Evolutionary conservation across 1,139 yeast species (phyloP), one percentile per base, ranked within the genome.

Genomic region (Suhomyces bokatorum): DNA sequence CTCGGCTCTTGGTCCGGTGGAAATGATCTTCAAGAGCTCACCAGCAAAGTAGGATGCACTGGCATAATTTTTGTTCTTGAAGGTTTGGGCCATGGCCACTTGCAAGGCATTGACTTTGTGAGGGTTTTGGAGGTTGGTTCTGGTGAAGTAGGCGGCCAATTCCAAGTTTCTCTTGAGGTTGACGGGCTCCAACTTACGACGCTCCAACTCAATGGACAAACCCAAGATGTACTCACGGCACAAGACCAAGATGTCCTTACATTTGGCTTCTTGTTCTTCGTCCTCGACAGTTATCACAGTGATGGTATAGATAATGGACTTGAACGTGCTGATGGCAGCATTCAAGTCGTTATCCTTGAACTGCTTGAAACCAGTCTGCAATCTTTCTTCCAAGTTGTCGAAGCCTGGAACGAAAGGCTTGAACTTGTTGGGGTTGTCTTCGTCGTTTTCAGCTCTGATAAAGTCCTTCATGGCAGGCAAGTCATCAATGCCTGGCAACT

Each of bases 141-240:
- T 82, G 14, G 99, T 89, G 73, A 95, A 95, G 68, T 91, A 93
- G 0, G 98, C 96, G 6, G 98, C 98, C 55, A 95, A 75, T 66
- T 93, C 99, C 60, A 95, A 77, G 62, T 88, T 90, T 51, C 98
- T 85, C 67, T 89, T 86, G 43, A 85, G 72, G 49, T 89, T 88
- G 24, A 73, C 69, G 4, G 84, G 73, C 32, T 86, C 88, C 47
- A 91, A 70, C 8, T 85, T 64, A 68, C 98, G 88, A 69, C 99
- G 90, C 46, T 80, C 80, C 52, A 93, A 76, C 67, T 95, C 99
- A 54, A 93, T 88, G 26, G 95, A 85, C 55, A 91, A 78, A 16
- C 98, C 99, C 45, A 93, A 67, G 57, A 95, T 89, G 64, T 95
- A 95, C 62, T 93, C 97, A 54, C 87, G 86, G 66, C 97, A 87